Percentiles rank a stretch among this genome's conserved stretches.
Conservation (phyloP, 805 yeast genomes). For the Schizosaccharomyces lindneri region DNA sequence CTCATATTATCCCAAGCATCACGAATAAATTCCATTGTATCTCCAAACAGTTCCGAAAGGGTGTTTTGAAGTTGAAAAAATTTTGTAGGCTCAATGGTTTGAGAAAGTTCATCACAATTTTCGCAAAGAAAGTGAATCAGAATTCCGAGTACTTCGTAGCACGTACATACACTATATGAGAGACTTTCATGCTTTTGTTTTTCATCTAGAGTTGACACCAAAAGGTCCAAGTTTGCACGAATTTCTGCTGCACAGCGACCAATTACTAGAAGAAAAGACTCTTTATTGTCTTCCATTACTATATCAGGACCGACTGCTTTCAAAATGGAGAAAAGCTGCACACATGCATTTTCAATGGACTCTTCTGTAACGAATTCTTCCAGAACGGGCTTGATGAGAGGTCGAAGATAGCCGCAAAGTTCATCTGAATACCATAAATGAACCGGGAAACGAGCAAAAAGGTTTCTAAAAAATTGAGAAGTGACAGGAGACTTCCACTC, state of each 20-base stretch:
- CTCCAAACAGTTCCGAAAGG: neutral
- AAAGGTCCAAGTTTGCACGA: neutral
- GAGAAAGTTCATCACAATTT: neutral
- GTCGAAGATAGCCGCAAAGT: neutral
- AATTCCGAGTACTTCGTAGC: neutral
- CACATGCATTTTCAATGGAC: neutral
- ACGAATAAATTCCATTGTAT: constrained; percentile 2
- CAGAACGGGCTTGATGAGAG: neutral
- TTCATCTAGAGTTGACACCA: neutral
- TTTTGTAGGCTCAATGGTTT: neutral
- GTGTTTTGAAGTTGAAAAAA: neutral
- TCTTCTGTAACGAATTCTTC: neutral
- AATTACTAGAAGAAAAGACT: neutral
- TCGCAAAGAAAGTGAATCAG: neutral
- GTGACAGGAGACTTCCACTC: neutral
- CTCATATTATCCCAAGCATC: constrained; percentile 1
- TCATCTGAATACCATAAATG: neutral
- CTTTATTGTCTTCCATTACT: neutral
- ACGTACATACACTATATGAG: neutral
- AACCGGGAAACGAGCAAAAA: neutral
- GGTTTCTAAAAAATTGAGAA: neutral
- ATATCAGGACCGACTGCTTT: neutral
- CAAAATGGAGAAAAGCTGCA: neutral
- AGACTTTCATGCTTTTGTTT: neutral
- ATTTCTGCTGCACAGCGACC: neutral